Base-by-base conservation (phyloP, 306 rosid species). In the Cicer cuneatum region DNA sequence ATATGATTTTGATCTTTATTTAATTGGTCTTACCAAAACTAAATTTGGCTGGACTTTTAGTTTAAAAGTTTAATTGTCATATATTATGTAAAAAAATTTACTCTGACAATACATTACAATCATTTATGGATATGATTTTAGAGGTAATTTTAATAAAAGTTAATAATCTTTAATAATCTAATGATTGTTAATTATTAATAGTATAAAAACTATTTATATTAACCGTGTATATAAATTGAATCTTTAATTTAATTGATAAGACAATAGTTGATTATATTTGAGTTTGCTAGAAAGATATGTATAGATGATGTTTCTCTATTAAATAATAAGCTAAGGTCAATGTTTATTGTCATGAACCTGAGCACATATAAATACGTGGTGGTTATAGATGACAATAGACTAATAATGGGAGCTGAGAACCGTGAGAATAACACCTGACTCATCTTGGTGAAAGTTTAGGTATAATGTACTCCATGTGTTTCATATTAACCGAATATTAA, bases 1-100 rank as follows among this genome's bases (percentile, higher is more conserved):
- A 62, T 19, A 51, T 48, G 52, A 33, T 35, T 64, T 33, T 19
- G 16, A 16, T 37, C 15, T 46, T 6, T 46, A 21, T 56, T 65
- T 45, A 60, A 57, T 73, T 35, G 47, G 5, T 65, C 59, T 16
- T 65, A 49, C 59, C 59, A 42, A 48, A 48, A 51, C 65, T 35
- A 53, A 11, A 29, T 71, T 53, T 71, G 42, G 69, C 16, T 8
- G 73, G 59, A 54, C 47, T 3, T 3, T 29, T 29, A 29, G 5
- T 29, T 29, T 29, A 29, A 29, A 5, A 29, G 35, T 29, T 29
- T 29, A 29, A 29, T 29, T 29, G 1, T 29, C 0, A 29, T 3
- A 4, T 29, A 4, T 4, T 29, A 29, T 29, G 2, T 21, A 21
- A 21, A 21, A 21, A 2, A 2, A 1, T 21, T 24, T 24, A 24